phyloP scores from a whole-genome alignment of 2,329 filamentous ascomycete genomes.

The Stachybotrys elegans region DNA sequence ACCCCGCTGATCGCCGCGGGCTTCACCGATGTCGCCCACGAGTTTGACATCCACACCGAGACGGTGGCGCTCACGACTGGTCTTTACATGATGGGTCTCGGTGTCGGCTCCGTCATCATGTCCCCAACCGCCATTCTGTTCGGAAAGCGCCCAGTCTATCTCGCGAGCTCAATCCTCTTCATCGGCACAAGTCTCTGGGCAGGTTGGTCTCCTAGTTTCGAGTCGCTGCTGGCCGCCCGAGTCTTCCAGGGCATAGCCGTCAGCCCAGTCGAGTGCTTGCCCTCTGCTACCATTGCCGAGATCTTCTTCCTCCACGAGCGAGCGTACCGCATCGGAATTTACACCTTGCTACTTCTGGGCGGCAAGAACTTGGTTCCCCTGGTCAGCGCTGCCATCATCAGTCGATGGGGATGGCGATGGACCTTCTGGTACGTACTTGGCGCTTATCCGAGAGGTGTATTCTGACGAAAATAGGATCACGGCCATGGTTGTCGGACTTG shows the following conservation, averaged over 20 bases:
- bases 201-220: slow-evolving; percentile 74
- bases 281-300: slow-evolving; percentile 89
- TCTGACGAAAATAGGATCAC: slow-evolving; percentile 57
- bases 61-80: slow-evolving; percentile 82
- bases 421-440: slow-evolving; percentile 65
- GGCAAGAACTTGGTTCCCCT: slow-evolving; percentile 89
- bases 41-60: slow-evolving; percentile 61
- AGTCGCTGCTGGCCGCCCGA: slow-evolving; percentile 73
- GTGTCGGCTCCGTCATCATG: slow-evolving; percentile 75
- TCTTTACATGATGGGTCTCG: slow-evolving; percentile 90
- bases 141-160: slow-evolving; percentile 87
- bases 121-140: slow-evolving; percentile 88
- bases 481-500: slow-evolving; percentile 71
- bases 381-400: slow-evolving; percentile 79
- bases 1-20: slow-evolving; percentile 86
- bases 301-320: slow-evolving; percentile 95
- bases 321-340: slow-evolving; percentile 88
- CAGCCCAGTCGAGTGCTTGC: slow-evolving; percentile 86
- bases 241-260: slow-evolving; percentile 86
- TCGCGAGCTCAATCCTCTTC: slow-evolving; percentile 73
- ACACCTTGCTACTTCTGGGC: slow-evolving; percentile 80
- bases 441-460: neutral
- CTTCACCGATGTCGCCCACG: slow-evolving; percentile 71
- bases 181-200: slow-evolving; percentile 77
- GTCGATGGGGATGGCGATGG: slow-evolving; percentile 79